Percentiles rank a stretch among this genome's conserved stretches.
phyloP scores from a whole-genome alignment of 208 protist genomes.

The Hexamita inflata region DNA sequence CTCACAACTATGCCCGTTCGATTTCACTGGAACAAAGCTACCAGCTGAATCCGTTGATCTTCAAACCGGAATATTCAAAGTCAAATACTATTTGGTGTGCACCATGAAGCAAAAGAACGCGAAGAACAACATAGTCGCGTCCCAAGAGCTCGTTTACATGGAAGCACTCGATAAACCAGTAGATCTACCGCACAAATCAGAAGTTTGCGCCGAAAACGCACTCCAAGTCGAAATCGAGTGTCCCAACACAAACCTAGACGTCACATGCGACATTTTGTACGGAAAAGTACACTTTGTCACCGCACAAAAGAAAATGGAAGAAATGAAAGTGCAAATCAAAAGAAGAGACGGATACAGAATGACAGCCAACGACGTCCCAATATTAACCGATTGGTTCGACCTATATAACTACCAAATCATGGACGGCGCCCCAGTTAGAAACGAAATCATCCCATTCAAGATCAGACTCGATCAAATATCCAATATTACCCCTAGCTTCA shows the following conservation, averaged over 20 bases:
- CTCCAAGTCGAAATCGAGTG: background rate
- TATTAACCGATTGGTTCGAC: slow-evolving; percentile 3
- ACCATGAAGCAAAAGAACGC: background rate
- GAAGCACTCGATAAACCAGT: background rate
- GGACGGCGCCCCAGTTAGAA: background rate
- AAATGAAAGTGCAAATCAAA: background rate
- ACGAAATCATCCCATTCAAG: slow-evolving; percentile 17
- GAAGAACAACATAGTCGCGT: no score
- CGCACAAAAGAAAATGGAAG: slow-evolving; percentile 1
- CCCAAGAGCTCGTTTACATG: background rate
- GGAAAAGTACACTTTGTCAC: slow-evolving; percentile 1
- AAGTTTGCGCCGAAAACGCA: background rate
- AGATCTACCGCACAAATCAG: background rate
- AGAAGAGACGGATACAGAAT: background rate
- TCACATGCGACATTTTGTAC: background rate
- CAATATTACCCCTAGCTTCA: background rate
- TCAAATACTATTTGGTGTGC: slow-evolving; percentile 7
- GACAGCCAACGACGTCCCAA: background rate
- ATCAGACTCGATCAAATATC: background rate
- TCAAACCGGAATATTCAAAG: background rate
- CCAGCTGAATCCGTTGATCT: background rate
- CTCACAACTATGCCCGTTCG: background rate
- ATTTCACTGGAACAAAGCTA: background rate
- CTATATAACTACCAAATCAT: background rate
- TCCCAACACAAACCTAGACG: slow-evolving; percentile 5